phyloP scores from a whole-genome alignment of 345 rosid species.

The Microcos paniculata region DNA sequence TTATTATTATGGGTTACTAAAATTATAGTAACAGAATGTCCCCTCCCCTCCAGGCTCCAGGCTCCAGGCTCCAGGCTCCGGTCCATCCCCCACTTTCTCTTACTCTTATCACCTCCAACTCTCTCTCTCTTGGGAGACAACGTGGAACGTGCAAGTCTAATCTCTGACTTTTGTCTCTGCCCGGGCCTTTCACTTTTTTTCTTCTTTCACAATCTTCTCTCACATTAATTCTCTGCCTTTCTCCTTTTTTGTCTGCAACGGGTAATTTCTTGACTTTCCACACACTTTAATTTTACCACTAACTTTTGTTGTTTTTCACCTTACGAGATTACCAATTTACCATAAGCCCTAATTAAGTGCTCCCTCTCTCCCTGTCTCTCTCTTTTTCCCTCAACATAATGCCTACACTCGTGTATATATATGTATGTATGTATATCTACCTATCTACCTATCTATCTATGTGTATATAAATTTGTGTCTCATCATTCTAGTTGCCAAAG shows the following conservation, averaged over 20 bases:
- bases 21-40: no score
- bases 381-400: not conserved
- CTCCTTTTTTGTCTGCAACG: not conserved
- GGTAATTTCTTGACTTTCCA: not conserved
- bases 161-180: not conserved
- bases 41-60: no score
- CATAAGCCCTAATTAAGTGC: not conserved
- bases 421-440: not conserved
- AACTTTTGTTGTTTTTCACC: not conserved
- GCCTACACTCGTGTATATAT: no score
- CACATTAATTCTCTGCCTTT: not conserved
- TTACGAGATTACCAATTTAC: not conserved
- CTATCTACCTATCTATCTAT: not conserved
- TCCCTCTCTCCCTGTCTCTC: no score
- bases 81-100: no score
- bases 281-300: not conserved
- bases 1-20: no score
- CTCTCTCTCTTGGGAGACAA: not conserved
- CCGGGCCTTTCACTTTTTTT: not conserved
- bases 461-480: not conserved
- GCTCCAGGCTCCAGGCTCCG: no score
- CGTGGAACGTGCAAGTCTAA: not conserved
- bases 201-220: not conserved
- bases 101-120: no score
- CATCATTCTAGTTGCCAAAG: conserved; percentile 3